Base-by-base conservation (phyloP, 805 yeast species). In the Ogataea henricii region DNA sequence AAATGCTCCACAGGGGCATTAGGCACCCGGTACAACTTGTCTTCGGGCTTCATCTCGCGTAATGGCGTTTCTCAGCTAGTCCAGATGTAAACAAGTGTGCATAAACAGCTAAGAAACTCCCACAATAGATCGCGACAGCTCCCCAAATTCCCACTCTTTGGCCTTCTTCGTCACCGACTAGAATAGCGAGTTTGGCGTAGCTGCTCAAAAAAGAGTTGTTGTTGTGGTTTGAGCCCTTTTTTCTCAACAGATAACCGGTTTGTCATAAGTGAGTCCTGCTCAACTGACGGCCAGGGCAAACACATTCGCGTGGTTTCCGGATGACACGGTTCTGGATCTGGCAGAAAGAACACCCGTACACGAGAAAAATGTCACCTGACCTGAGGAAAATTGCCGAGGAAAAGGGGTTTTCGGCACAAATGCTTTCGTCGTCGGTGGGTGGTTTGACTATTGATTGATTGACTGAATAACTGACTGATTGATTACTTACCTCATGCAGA, bases 1-100 rank as follows among this genome's bases (percentile, higher is more conserved):
- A 57, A 27, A 13, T 49, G 39, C 30, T 60, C 66, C n/a, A 49
- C 46, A 2, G 70, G 72, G 12, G 73, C 67, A 48, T 63, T 49
- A 0, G 73, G 73, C 20, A 69, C 64, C 14, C 52, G 45, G 9
- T 50, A 36, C 6, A 60, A 17, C 34, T 42, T 47, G 40, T 16
- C 47, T 17, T 40, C 33, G 3, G 42, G 25, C 42, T 39, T 39
- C 42, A 39, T 39, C 33, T 25, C 18, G 32, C 25, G 25, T 35
- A 18, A 37, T 38, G 25, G 26, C 33, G 33, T 17, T 36, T 29
- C 21, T 36, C 27, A 25, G 18, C 18, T 25, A 16, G 26, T 34
- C 10, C 13, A 26, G 42, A 18, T 39, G 33, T 39, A 39, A 39
- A 39, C 42, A 39, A 39, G 33, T 33, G n/a, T 39, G 33, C 10